phyloP scores from a whole-genome alignment of 2,329 filamentous ascomycete genomes.

The Diaporthe vexans region DNA sequence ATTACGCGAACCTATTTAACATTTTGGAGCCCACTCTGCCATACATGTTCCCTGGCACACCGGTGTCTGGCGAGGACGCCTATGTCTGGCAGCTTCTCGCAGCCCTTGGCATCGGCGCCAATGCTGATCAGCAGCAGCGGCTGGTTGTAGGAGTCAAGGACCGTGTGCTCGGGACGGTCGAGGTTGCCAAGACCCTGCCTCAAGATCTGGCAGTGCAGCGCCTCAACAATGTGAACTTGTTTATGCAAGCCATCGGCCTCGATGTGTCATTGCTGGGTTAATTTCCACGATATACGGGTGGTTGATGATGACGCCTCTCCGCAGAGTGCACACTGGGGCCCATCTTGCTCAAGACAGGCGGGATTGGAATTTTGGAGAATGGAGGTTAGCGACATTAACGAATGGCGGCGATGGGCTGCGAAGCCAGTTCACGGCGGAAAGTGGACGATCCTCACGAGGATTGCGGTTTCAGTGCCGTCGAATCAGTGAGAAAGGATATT shows the following conservation, averaged over 20 bases:
- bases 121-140: slow-evolving; percentile 93
- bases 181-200: slow-evolving; percentile 89
- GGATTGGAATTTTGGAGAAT: background rate
- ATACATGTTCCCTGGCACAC: slow-evolving; percentile 90
- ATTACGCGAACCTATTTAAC: slow-evolving; percentile 91
- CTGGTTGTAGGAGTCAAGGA: slow-evolving; percentile 97
- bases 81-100: slow-evolving; percentile 99
- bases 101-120: slow-evolving; percentile 93
- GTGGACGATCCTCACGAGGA: slow-evolving; percentile 17
- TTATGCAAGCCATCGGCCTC: slow-evolving; percentile 98
- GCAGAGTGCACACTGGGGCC: background rate
- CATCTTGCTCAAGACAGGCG: background rate
- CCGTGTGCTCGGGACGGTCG: slow-evolving; percentile 94
- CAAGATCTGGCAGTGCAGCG: slow-evolving; percentile 87
- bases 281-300: slow-evolving; percentile 23
- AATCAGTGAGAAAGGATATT: slow-evolving; percentile 21
- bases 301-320: background rate
- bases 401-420: slow-evolving; percentile 13
- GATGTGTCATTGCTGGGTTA: slow-evolving; percentile 82
- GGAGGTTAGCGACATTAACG: background rate
- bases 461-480: slow-evolving; percentile 5
- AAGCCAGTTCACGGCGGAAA: background rate
- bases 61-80: slow-evolving; percentile 91
- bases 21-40: slow-evolving; percentile 86
- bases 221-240: slow-evolving; percentile 93